phyloP scores from a whole-genome alignment of 2,329 filamentous ascomycete species.

The Talaromyces albobiverticillius region DNA sequence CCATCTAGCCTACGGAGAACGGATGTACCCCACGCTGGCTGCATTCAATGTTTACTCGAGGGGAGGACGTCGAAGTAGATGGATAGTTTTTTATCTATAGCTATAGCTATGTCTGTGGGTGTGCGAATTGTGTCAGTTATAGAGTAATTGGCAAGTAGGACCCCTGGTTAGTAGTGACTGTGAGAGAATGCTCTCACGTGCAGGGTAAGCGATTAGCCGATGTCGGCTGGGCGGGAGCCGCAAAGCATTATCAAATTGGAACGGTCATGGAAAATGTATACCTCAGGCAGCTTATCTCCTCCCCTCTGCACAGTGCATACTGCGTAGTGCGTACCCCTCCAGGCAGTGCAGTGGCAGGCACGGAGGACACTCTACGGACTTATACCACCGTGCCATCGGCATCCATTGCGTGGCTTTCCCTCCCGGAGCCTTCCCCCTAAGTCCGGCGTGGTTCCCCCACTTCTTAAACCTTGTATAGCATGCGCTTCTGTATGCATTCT shows the following conservation, averaged over 20 bases:
- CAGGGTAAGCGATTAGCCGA: too few relatives aligned
- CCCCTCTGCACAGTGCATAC: background rate
- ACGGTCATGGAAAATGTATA: slow-evolving; percentile 8
- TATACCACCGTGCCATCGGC: slow-evolving; percentile 5
- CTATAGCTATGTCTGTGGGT: too few relatives aligned
- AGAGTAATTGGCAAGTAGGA: too few relatives aligned
- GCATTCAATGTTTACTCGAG: background rate
- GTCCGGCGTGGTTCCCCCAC: too few relatives aligned
- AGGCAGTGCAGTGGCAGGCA: background rate
- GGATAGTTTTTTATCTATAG: too few relatives aligned
- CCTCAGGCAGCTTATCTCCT: slow-evolving; percentile 9
- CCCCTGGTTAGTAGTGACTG: too few relatives aligned
- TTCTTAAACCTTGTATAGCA: too few relatives aligned
- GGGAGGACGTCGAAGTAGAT: background rate
- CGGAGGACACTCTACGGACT: too few relatives aligned
- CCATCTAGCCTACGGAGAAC: background rate
- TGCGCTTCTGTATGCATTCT: too few relatives aligned
- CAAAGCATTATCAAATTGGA: slow-evolving; percentile 15
- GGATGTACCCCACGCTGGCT: slow-evolving; percentile 4
- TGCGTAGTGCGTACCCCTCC: background rate
- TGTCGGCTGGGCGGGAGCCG: slow-evolving; percentile 14
- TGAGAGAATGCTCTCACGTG: too few relatives aligned
- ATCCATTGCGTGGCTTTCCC: background rate
- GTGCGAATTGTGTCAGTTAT: too few relatives aligned
- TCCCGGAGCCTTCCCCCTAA: background rate